Percentiles rank a stretch among this genome's conserved stretches.
phyloP scores from a whole-genome alignment of 441 rosid species.

The Erodium chrysanthum region DNA sequence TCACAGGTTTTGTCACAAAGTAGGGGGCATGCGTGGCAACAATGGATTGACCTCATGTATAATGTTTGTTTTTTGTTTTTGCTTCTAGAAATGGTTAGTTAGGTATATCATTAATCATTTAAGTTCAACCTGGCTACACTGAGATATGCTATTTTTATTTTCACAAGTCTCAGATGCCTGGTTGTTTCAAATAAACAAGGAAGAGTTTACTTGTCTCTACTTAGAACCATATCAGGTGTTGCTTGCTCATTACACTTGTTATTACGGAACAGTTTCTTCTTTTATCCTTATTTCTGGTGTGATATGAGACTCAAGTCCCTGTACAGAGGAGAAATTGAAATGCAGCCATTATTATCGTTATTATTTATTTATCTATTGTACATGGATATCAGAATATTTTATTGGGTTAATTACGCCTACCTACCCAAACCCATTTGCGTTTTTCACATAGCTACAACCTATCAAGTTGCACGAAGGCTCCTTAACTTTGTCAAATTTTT shows the following conservation, averaged over 20 bases:
- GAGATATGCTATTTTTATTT: slow-evolving; percentile 41
- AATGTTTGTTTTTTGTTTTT: background rate
- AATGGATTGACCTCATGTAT: slow-evolving; percentile 7
- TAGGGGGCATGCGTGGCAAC: background rate
- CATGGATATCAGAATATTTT: too few species aligned
- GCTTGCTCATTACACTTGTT: background rate
- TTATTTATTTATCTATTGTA: too few species aligned
- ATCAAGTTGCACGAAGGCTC: too few species aligned
- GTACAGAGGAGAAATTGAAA: too few species aligned
- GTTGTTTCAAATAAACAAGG: slow-evolving; percentile 28
- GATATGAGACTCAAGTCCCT: background rate
- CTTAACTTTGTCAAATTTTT: too few species aligned
- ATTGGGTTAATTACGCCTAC: too few species aligned
- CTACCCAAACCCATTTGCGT: too few species aligned
- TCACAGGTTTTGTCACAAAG: slow-evolving; percentile 1
- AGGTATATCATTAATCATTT: slow-evolving; percentile 32
- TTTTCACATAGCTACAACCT: too few species aligned
- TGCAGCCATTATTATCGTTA: too few species aligned
- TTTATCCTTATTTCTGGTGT: background rate
- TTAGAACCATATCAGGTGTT: background rate
- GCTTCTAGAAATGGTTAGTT: slow-evolving; percentile 19
- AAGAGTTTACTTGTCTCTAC: background rate
- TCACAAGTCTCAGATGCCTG: slow-evolving; percentile 48
- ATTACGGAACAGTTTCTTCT: background rate
- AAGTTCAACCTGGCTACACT: slow-evolving; percentile 32